Evolutionary conservation across 805 yeast genomes (phyloP).

Genomic region (Schwanniomyces yamadae): DNA sequence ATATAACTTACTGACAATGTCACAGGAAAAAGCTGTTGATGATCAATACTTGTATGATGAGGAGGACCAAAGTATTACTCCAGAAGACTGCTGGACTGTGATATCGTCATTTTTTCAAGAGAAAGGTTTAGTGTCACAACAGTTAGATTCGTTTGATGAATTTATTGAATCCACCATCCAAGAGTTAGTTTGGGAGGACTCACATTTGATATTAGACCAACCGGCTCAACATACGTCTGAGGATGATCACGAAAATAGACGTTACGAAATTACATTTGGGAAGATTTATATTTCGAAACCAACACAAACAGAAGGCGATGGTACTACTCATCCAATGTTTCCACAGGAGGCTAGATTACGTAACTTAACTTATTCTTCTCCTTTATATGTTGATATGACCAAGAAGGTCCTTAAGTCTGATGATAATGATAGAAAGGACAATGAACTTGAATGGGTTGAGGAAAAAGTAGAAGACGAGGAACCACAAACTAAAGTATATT

Average conservation of each 20-base stretch:
- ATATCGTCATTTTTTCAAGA: conserved; percentile 94
- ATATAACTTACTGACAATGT: conserved; percentile 8
- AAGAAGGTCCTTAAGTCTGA: conserved; percentile 83
- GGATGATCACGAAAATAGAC: conserved; percentile 82
- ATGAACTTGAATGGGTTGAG: conserved; percentile 55
- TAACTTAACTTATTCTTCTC: conserved; percentile 94
- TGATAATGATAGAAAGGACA: conserved; percentile 56
- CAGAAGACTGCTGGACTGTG: conserved; percentile 99
- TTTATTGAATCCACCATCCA: conserved; percentile 95
- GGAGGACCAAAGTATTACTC: conserved; percentile 67
- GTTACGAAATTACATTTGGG: conserved; percentile 97
- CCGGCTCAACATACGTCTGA: conserved; percentile 97
- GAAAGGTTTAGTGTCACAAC: conserved; percentile 96
- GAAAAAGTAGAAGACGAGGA: conserved; percentile 53
- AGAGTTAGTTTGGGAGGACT: conserved; percentile 94
- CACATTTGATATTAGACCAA: conserved; percentile 90
- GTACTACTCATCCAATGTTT: conserved; percentile 97
- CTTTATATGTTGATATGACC: conserved; percentile 92
- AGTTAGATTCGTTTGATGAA: conserved; percentile 96
- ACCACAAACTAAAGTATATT: conserved; percentile 68
- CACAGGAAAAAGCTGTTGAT: conserved; percentile 19
- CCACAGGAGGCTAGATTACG: conserved; percentile 98
- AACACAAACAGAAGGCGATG: conserved; percentile 98
- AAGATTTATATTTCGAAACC: conserved; percentile 96
- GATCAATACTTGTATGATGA: conserved; percentile 76